Percentiles rank a stretch among this genome's conserved stretches.
These are phyloP conservation scores for Aspergillus persii DNA, from an alignment of 2,329 filamentous ascomycete species.

Conservation along the genomic window DNA sequence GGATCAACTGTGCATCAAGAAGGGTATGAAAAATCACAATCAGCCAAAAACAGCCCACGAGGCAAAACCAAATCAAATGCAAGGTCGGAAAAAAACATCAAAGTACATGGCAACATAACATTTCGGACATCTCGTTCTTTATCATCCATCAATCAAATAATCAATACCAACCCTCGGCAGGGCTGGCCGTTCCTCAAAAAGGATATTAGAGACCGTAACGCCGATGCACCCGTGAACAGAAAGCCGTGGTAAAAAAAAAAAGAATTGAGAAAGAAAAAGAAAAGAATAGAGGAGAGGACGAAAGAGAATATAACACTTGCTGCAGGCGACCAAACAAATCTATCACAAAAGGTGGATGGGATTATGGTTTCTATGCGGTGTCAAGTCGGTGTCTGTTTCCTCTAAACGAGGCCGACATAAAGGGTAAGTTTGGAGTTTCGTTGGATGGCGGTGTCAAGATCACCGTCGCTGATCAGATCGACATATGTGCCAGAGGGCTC, in stretches of 20 bases:
- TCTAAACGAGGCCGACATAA: slow-evolving; percentile 53
- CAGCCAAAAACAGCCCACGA: slow-evolving; percentile 8
- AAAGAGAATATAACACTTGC: slow-evolving; percentile 3
- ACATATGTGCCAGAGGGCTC: slow-evolving; percentile 74
- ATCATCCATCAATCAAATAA: slow-evolving; percentile 27
- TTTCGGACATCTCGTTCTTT: slow-evolving; percentile 34
- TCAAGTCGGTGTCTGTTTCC: not conserved
- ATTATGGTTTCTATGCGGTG: slow-evolving; percentile 20
- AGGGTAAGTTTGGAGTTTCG: slow-evolving; percentile 85
- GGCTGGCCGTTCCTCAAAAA: slow-evolving; percentile 17
- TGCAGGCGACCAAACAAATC: slow-evolving; percentile 13
- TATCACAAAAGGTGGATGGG: slow-evolving; percentile 12
- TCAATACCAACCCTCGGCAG: slow-evolving; percentile 25
- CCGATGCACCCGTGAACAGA: slow-evolving; percentile 15
- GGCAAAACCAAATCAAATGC: slow-evolving; percentile 11
- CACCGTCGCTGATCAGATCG: slow-evolving; percentile 72
- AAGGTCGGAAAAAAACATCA: slow-evolving; percentile 8
- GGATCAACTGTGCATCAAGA: slow-evolving; percentile 20
- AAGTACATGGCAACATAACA: slow-evolving; percentile 31
- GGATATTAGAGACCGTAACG: slow-evolving; percentile 16
- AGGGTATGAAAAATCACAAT: slow-evolving; percentile 20
- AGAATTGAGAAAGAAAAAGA: slow-evolving; percentile 7
- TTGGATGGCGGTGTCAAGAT: slow-evolving; percentile 75
- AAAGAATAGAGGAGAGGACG: slow-evolving; percentile 6
- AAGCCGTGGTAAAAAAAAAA: slow-evolving; percentile 7